phyloP scores from a whole-genome alignment of 768 basidiomycete genomes.

The Phaeolepiota aurea region DNA sequence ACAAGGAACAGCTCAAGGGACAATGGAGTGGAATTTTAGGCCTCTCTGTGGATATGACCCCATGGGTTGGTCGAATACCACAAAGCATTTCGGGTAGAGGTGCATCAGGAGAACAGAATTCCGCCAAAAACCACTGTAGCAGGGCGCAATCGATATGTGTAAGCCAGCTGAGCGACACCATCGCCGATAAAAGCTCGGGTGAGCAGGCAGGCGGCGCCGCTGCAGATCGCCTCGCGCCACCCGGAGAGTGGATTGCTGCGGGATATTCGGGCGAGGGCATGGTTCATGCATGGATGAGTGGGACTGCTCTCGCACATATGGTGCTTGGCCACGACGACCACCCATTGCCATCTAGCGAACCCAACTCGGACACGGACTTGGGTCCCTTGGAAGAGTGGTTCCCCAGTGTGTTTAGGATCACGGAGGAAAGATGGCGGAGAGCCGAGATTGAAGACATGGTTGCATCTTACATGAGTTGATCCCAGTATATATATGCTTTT shows the following conservation, averaged over 20 bases:
- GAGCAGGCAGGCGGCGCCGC: constrained; percentile 1
- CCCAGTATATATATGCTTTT: not conserved
- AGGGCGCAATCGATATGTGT: no score
- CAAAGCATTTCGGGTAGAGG: constrained; percentile 33
- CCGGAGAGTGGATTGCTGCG: constrained; percentile 68
- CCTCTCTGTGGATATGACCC: constrained; percentile 48
- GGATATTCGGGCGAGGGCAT: constrained; percentile 72
- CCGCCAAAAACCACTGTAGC: no score
- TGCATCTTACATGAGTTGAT: not conserved
- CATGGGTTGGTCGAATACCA: constrained; percentile 68
- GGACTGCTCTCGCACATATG: constrained; percentile 52
- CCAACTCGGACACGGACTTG: constrained; percentile 5
- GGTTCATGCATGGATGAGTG: constrained; percentile 62
- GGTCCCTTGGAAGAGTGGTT: constrained; percentile 31
- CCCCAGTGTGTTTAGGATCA: constrained; percentile 40
- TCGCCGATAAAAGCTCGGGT: constrained; percentile 5
- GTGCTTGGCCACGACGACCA: constrained; percentile 31
- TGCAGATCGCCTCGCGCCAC: constrained; percentile 13
- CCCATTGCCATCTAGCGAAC: constrained; percentile 7
- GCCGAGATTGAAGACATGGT: constrained; percentile 15
- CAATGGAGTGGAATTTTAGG: constrained; percentile 62
- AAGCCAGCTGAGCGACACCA: constrained; percentile 7
- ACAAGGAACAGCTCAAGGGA: constrained; percentile 39
- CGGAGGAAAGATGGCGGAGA: constrained; percentile 37
- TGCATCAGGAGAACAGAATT: not conserved